Percentiles rank a stretch among this genome's conserved stretches.
Conservation (phyloP, 768 basidiomycete species). For the Cystofilobasidium ferigula region DNA sequence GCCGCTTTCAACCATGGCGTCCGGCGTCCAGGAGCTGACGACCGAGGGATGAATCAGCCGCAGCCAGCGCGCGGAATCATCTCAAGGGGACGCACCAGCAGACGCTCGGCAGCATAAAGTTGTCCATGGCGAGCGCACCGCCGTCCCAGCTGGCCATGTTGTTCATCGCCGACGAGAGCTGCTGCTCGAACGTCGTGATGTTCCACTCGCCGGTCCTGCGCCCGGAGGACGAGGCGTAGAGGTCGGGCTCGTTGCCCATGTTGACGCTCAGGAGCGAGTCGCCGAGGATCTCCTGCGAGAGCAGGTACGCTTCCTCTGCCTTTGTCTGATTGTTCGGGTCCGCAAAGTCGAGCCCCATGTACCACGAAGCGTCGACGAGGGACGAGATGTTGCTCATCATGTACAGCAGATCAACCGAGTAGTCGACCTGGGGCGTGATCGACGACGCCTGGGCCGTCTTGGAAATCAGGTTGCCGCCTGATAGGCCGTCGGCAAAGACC, state of each 20-base stretch:
- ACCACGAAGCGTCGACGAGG: conserved; percentile 54
- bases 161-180: conserved; percentile 1
- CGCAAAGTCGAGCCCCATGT: conserved; percentile 44
- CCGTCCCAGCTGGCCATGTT: background rate
- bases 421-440: conserved; percentile 36
- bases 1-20: background rate
- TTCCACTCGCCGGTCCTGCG: background rate
- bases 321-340: conserved; percentile 5
- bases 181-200: conserved; percentile 1
- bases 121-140: background rate
- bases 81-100: background rate
- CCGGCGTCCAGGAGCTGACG: background rate
- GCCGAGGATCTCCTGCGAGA: background rate
- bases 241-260: conserved; percentile 5
- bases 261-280: background rate
- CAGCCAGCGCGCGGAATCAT: background rate
- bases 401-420: conserved; percentile 39
- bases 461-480: conserved; percentile 45
- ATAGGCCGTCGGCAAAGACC: conserved; percentile 43
- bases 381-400: conserved; percentile 52
- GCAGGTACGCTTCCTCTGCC: background rate
- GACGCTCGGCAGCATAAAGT: conserved; percentile 5
- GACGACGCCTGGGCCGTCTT: conserved; percentile 40
- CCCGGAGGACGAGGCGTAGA: background rate
- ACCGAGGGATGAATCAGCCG: background rate